Percentiles rank a stretch among this genome's conserved stretches.
These are phyloP conservation scores for Aspergillus steynii DNA, from an alignment of 495 filamentous ascomycete species.

Conservation along the genomic window DNA sequence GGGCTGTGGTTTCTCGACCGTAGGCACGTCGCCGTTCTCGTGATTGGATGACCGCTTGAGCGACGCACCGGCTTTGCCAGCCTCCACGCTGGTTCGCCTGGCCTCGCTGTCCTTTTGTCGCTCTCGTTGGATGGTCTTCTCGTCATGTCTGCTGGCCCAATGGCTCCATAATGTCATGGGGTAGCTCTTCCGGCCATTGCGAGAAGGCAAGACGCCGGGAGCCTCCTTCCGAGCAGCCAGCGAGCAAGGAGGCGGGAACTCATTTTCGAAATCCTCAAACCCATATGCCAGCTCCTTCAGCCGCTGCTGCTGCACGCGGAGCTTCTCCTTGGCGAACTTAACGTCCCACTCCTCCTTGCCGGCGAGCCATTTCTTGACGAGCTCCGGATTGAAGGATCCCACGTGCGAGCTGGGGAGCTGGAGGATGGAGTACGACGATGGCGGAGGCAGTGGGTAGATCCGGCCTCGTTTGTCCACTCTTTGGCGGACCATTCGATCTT, in stretches of 20 bases:
- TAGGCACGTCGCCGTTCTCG: neutral
- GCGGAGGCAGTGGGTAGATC: conserved; percentile 64
- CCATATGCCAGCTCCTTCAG: conserved; percentile 69
- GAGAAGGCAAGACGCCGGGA: conserved; percentile 55
- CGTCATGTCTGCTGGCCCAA: conserved; percentile 87
- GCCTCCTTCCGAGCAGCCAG: conserved; percentile 67
- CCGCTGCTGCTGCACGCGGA: conserved; percentile 66
- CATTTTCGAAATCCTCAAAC: conserved; percentile 69
- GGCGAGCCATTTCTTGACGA: conserved; percentile 80
- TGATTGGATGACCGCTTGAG: conserved; percentile 21
- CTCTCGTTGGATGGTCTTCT: conserved; percentile 62
- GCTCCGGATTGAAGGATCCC: conserved; percentile 75
- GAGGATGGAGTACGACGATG: conserved; percentile 60
- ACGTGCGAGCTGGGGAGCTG: conserved; percentile 61
- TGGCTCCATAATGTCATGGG: conserved; percentile 80
- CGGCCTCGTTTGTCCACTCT: conserved; percentile 74
- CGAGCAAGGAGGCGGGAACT: conserved; percentile 79
- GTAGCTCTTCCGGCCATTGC: conserved; percentile 54
- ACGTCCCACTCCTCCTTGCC: conserved; percentile 69
- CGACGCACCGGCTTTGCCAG: conserved; percentile 36
- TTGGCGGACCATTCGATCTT: conserved; percentile 87
- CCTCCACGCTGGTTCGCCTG: conserved; percentile 34
- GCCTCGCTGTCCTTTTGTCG: conserved; percentile 31
- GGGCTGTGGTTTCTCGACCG: neutral
- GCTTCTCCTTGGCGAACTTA: conserved; percentile 65